Evolutionary conservation across 2,329 filamentous ascomycete genomes (phyloP).

Genomic region (Clonostachys sp.): DNA sequence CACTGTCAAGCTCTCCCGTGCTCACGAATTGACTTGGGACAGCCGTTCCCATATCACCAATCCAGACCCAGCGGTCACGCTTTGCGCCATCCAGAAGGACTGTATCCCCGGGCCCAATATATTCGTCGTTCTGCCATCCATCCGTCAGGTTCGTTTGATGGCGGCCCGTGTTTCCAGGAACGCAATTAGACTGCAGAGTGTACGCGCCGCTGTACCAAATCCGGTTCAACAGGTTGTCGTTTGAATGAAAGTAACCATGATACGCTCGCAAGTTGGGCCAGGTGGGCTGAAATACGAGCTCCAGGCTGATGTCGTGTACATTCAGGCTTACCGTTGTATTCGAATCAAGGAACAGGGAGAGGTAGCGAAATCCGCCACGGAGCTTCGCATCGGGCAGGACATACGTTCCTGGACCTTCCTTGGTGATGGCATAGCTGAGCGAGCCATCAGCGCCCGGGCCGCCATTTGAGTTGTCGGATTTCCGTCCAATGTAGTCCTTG

Average conservation of each 20-base stretch:
- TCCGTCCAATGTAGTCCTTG: not conserved
- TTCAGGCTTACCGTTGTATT: not conserved
- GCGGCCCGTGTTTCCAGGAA: slow-evolving; percentile 18
- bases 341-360: not conserved
- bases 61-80: slow-evolving; percentile 55
- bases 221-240: slow-evolving; percentile 43
- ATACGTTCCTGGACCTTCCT: not conserved
- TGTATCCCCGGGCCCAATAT: slow-evolving; percentile 19
- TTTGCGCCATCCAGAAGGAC: slow-evolving; percentile 49
- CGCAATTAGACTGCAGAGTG: slow-evolving; percentile 23
- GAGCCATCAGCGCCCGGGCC: not conserved
- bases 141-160: slow-evolving; percentile 5
- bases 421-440: not conserved
- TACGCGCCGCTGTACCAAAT: slow-evolving; percentile 48
- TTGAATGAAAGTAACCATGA: slow-evolving; percentile 47
- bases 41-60: slow-evolving; percentile 56
- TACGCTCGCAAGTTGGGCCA: slow-evolving; percentile 45
- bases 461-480: not conserved
- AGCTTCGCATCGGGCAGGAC: not conserved
- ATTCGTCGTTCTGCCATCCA: slow-evolving; percentile 24
- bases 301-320: slow-evolving; percentile 7
- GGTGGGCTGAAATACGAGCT: slow-evolving; percentile 31
- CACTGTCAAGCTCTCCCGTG: slow-evolving; percentile 44
- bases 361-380: not conserved
- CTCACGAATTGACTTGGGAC: slow-evolving; percentile 48